These are phyloP conservation scores for Boletus reticulatus DNA, from an alignment of 768 basidiomycete genomes.

Conservation along the genomic window DNA sequence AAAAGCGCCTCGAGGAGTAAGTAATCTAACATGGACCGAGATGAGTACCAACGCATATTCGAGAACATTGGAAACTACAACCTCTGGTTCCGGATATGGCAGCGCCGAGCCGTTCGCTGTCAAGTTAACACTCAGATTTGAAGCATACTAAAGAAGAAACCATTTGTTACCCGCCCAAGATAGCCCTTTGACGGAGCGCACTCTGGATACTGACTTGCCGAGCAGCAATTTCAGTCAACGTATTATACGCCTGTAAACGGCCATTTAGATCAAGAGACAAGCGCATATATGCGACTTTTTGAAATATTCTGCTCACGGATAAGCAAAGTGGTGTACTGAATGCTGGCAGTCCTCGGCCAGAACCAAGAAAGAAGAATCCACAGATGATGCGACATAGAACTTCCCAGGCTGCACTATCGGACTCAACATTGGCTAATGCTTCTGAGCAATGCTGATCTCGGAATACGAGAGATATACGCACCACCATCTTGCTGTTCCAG, in stretches of 20 bases:
- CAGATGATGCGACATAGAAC: slow-evolving; percentile 33
- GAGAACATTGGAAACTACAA: slow-evolving; percentile 14
- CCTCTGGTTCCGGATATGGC: slow-evolving; percentile 50
- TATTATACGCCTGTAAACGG: slow-evolving; percentile 47
- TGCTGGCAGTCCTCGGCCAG: slow-evolving; percentile 11
- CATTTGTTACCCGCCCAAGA: slow-evolving; percentile 48
- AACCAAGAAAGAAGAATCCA: slow-evolving; percentile 36
- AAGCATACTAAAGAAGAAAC: not conserved
- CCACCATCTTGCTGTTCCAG: slow-evolving; percentile 21
- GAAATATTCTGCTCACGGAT: slow-evolving; percentile 19
- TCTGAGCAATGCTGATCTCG: not conserved
- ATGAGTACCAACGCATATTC: not conserved
- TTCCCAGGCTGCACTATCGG: slow-evolving; percentile 27
- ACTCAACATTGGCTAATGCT: slow-evolving; percentile 13
- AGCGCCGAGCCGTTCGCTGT: slow-evolving; percentile 46
- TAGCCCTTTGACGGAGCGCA: slow-evolving; percentile 40
- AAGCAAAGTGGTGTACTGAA: slow-evolving; percentile 26
- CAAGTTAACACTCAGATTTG: not conserved
- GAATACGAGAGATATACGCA: slow-evolving; percentile 6
- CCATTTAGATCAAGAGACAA: slow-evolving; percentile 11
- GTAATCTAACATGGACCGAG: slow-evolving; percentile 40
- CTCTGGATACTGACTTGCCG: slow-evolving; percentile 41
- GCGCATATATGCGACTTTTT: slow-evolving; percentile 30
- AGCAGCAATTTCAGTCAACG: slow-evolving; percentile 48
- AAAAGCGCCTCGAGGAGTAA: slow-evolving; percentile 56